Evolutionary conservation across 2,329 filamentous ascomycete species (phyloP).

Genomic region (Sclerotinia minor): DNA sequence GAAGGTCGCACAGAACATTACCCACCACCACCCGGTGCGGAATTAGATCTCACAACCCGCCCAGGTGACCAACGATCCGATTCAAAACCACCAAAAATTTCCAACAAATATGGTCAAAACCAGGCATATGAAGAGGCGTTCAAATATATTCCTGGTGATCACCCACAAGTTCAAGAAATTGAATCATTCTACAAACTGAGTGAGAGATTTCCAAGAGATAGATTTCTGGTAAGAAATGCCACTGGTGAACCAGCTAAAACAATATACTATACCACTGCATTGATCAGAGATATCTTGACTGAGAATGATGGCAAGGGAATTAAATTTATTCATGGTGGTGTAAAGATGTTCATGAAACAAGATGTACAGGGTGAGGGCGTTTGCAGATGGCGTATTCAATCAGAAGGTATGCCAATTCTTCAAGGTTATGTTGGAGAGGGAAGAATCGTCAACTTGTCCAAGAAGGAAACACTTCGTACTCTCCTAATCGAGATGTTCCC

Average conservation of each 20-base stretch:
- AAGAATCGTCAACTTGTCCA: conserved; percentile 71
- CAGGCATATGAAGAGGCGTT: conserved; percentile 80
- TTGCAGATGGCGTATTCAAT: conserved; percentile 93
- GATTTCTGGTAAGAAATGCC: conserved; percentile 95
- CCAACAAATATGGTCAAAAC: conserved; percentile 38
- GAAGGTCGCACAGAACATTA: conserved; percentile 41
- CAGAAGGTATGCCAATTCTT: conserved; percentile 86
- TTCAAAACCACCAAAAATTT: conserved; percentile 25
- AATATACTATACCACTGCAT: conserved; percentile 89
- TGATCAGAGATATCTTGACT: conserved; percentile 81
- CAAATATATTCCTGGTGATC: conserved; percentile 77
- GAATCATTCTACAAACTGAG: conserved; percentile 84
- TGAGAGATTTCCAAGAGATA: conserved; percentile 78
- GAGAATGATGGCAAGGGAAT: conserved; percentile 88
- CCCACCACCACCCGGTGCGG: conserved; percentile 41
- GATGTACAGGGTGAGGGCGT: conserved; percentile 83
- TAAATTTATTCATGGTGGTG: conserved; percentile 94
- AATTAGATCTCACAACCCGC: conserved; percentile 37
- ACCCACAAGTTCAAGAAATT: conserved; percentile 75
- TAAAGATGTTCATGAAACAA: conserved; percentile 99
- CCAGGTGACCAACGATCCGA: conserved; percentile 34
- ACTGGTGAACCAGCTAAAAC: conserved; percentile 85
- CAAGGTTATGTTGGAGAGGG: conserved; percentile 84
- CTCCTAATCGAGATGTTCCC: conserved; percentile 97
- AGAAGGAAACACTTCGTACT: conserved; percentile 76